Conservation (phyloP, 306 rosid species). For the Castanospermum australe region DNA sequence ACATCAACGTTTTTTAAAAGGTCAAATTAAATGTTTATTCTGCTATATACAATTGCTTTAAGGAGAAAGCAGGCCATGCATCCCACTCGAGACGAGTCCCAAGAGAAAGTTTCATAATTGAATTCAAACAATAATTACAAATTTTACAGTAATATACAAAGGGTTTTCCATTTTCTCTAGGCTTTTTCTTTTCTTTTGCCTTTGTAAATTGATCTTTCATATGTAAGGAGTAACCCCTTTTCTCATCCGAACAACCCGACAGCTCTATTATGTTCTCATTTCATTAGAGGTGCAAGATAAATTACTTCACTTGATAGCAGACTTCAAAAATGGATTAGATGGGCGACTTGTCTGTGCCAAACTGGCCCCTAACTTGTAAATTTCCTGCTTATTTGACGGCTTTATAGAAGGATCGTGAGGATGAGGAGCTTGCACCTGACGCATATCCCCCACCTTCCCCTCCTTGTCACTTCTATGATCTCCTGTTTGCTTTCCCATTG, state of each 20-base stretch:
- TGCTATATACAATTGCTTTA: not conserved
- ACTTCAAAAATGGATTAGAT: slow-evolving; percentile 82
- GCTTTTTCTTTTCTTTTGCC: not conserved
- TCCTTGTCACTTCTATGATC: slow-evolving; percentile 31
- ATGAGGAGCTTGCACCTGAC: slow-evolving; percentile 26
- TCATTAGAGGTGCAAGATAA: not conserved
- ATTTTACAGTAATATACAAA: slow-evolving; percentile 14
- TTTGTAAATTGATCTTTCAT: slow-evolving; percentile 1
- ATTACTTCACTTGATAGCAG: slow-evolving; percentile 55
- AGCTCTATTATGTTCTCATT: not conserved
- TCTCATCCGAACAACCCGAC: not conserved
- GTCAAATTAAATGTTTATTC: too few species aligned
- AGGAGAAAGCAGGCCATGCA: not conserved
- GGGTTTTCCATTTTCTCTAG: not conserved
- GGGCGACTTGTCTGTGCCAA: slow-evolving; percentile 53
- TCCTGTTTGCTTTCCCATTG: slow-evolving; percentile 19
- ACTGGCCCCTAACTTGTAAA: slow-evolving; percentile 43
- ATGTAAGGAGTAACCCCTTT: not conserved
- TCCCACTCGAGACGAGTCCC: not conserved
- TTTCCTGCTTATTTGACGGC: slow-evolving; percentile 37
- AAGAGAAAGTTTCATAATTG: not conserved
- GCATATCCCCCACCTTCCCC: slow-evolving; percentile 36
- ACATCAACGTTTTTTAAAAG: too few species aligned
- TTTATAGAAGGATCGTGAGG: slow-evolving; percentile 36
- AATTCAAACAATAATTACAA: slow-evolving; percentile 20